These are phyloP conservation scores for Tolypocladium ophioglossoides DNA, from an alignment of 2,329 filamentous ascomycete genomes.

Conservation along the genomic window DNA sequence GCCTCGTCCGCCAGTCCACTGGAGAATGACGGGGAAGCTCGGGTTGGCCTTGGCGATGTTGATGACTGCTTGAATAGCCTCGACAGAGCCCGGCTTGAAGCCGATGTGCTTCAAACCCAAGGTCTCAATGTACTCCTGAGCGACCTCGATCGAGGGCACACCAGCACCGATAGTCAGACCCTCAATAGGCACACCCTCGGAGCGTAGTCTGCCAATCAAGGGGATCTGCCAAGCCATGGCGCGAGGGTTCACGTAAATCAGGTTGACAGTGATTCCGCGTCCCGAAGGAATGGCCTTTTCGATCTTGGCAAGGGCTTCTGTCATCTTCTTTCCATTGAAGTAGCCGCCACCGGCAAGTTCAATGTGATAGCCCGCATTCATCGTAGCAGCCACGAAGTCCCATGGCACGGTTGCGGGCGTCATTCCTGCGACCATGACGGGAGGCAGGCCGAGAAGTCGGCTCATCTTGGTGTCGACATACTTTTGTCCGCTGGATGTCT, in stretches of 20 bases:
- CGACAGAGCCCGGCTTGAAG: constrained; percentile 86
- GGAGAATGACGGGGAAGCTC: constrained; percentile 80
- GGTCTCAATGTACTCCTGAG: constrained; percentile 88
- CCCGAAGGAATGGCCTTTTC: constrained; percentile 75
- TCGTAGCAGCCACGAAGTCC: constrained; percentile 86
- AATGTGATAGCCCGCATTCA: constrained; percentile 92
- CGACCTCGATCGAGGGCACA: constrained; percentile 87
- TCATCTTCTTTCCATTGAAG: constrained; percentile 75
- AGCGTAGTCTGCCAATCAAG: constrained; percentile 65
- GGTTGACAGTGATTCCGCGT: constrained; percentile 78
- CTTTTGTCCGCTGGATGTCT: constrained; percentile 78
- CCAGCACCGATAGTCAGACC: constrained; percentile 88
- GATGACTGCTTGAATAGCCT: constrained; percentile 81
- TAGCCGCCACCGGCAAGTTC: constrained; percentile 86
- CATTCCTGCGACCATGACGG: constrained; percentile 89
- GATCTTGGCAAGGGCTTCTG: constrained; percentile 71
- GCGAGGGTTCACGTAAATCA: constrained; percentile 84
- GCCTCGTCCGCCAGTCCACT: constrained; percentile 91
- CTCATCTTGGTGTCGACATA: constrained; percentile 98
- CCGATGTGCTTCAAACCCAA: constrained; percentile 85
- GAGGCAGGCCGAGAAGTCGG: constrained; percentile 71
- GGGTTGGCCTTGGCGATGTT: constrained; percentile 94
- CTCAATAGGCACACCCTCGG: constrained; percentile 83
- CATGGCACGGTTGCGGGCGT: constrained; percentile 80
- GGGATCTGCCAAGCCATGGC: constrained; percentile 93